phyloP scores from a whole-genome alignment of 1,139 yeast species.

The Wickerhamiella pararugosa region DNA sequence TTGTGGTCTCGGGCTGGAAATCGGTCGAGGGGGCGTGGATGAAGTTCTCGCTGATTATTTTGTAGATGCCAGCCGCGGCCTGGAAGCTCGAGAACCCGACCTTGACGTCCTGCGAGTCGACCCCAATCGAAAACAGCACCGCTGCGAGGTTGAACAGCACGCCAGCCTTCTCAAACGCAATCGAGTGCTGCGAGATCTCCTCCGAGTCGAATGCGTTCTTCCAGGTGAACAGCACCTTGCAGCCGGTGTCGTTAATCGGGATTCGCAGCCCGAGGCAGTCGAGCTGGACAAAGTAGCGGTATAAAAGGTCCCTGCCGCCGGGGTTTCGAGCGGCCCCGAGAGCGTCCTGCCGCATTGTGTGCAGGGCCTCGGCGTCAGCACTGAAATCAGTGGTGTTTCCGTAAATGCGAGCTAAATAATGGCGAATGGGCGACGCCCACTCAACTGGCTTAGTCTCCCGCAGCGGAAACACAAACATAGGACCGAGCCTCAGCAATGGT shows the following conservation, averaged over 20 bases:
- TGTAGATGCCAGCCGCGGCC: slow-evolving; percentile 66
- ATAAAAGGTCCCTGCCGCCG: slow-evolving; percentile 37
- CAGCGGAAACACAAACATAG: slow-evolving; percentile 28
- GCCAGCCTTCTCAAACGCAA: slow-evolving; percentile 86
- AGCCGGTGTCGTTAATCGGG: slow-evolving; percentile 45
- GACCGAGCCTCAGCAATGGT: no score
- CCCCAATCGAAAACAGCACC: slow-evolving; percentile 35
- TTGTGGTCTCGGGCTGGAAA: slow-evolving; percentile 52
- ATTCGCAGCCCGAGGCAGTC: slow-evolving; percentile 67
- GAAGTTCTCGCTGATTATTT: slow-evolving; percentile 64
- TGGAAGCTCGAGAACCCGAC: slow-evolving; percentile 49
- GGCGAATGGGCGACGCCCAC: slow-evolving; percentile 50
- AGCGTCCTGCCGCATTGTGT: slow-evolving; percentile 48
- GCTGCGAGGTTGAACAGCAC: slow-evolving; percentile 63
- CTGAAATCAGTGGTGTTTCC: slow-evolving; percentile 47
- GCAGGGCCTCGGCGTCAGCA: slow-evolving; percentile 40
- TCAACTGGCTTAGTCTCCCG: slow-evolving; percentile 48
- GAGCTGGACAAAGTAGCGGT: slow-evolving; percentile 65
- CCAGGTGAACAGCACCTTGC: slow-evolving; percentile 63
- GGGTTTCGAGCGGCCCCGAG: slow-evolving; percentile 33
- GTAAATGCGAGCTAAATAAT: slow-evolving; percentile 46
- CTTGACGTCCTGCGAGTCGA: slow-evolving; percentile 37
- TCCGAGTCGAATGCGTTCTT: slow-evolving; percentile 47
- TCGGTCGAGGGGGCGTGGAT: slow-evolving; percentile 83
- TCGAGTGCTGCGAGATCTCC: slow-evolving; percentile 44